Evolutionary conservation across 73 alveolate species (phyloP).

Genomic region (Paramecium caudatum): DNA sequence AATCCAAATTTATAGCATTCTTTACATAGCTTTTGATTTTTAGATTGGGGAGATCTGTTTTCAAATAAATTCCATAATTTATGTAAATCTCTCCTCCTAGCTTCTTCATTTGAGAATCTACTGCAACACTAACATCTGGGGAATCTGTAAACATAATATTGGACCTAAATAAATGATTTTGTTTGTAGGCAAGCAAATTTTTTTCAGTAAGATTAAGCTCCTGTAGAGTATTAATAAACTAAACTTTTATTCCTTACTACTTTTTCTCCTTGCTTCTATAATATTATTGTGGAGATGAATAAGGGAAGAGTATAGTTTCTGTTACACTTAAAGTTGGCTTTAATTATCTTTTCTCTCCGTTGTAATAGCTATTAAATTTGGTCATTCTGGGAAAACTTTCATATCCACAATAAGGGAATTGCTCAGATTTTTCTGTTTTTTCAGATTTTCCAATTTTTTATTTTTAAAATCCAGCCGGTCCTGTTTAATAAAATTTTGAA

Average conservation of each 20-base stretch:
- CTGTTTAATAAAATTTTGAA: no score
- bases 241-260: neutral
- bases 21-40: neutral
- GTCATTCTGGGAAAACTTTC: no score
- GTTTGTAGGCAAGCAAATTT: neutral
- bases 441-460: no score
- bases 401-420: no score
- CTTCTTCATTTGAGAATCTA: neutral
- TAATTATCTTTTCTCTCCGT: no score
- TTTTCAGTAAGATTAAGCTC: neutral
- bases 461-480: no score
- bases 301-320: no score
- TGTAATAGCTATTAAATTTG: no score
- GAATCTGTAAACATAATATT: neutral
- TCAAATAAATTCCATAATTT: constrained; percentile 2
- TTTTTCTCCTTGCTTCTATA: neutral
- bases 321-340: no score
- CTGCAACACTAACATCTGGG: neutral
- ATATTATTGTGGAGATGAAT: neutral
- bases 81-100: neutral
- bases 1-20: neutral
- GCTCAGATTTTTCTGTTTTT: no score
- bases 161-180: neutral
- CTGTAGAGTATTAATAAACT: neutral
- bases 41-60: neutral